Percentiles rank a stretch among this genome's conserved stretches.
These are phyloP conservation scores for Postia placenta DNA, from an alignment of 768 basidiomycete genomes.

Conservation along the genomic window DNA sequence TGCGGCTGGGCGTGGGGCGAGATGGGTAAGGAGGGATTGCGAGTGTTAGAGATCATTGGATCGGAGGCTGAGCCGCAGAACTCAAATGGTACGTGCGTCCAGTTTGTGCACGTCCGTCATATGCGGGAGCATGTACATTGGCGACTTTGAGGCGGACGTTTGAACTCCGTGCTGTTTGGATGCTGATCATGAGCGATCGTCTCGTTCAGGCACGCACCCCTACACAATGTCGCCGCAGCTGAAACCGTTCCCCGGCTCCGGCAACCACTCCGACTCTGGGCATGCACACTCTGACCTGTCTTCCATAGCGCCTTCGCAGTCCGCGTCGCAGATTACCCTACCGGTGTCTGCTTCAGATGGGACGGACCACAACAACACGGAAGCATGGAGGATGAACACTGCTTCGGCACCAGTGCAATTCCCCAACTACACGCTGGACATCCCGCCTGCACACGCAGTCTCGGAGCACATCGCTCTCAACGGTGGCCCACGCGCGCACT, in stretches of 20 bases:
- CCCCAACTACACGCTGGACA: slow-evolving; percentile 16
- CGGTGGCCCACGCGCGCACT: slow-evolving; percentile 10
- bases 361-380: too few species aligned
- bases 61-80: slow-evolving; percentile 13
- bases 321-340: slow-evolving; percentile 55
- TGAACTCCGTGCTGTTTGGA: too few species aligned
- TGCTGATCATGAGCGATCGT: neutral
- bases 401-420: neutral
- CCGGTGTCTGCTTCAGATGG: neutral
- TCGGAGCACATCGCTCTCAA: slow-evolving; percentile 29
- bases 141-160: too few species aligned
- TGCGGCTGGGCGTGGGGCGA: slow-evolving; percentile 67
- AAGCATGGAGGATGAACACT: neutral
- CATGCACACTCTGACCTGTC: slow-evolving; percentile 43
- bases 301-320: slow-evolving; percentile 74
- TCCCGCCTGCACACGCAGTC: slow-evolving; percentile 53
- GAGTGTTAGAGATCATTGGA: slow-evolving; percentile 28
- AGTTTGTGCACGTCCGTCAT: too few species aligned
- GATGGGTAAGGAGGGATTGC: slow-evolving; percentile 58
- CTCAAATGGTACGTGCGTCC: slow-evolving; percentile 23
- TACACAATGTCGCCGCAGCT: slow-evolving; percentile 8
- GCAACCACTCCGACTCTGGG: slow-evolving; percentile 3
- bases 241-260: slow-evolving; percentile 13
- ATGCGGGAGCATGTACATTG: too few species aligned
- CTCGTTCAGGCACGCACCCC: slow-evolving; percentile 5